phyloP scores from a whole-genome alignment of 345 rosid species.

The Citrus sp. region DNA sequence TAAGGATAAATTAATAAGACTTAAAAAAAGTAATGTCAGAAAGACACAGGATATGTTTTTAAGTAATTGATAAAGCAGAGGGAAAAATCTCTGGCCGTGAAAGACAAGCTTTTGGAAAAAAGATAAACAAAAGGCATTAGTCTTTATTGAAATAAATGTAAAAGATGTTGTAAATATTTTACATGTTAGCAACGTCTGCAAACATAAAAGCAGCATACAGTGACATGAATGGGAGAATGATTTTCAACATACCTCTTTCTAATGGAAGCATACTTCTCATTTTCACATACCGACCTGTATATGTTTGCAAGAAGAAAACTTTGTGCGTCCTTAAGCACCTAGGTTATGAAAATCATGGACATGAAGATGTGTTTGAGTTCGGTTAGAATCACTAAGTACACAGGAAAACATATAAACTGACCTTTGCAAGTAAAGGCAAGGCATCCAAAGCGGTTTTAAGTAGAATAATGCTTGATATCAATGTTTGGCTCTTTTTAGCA shows the following conservation, averaged over 20 bases:
- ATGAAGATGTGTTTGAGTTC: neutral
- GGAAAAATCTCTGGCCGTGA: neutral
- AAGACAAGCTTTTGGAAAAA: neutral
- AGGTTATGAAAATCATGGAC: constrained; percentile 17
- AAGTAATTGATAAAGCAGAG: neutral
- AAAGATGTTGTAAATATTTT: neutral
- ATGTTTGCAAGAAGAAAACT: constrained; percentile 82
- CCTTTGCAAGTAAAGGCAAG: constrained; percentile 84
- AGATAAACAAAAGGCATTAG: neutral
- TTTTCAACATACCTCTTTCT: constrained; percentile 54
- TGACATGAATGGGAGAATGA: constrained; percentile 4
- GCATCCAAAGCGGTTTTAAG: constrained; percentile 96
- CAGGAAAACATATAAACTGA: constrained; percentile 23
- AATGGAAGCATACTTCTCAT: constrained; percentile 68
- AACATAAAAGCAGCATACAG: constrained; percentile 5
- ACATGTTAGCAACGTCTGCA: neutral
- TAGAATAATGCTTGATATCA: constrained; percentile 87
- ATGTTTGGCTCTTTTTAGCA: constrained; percentile 74
- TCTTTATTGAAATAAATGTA: neutral
- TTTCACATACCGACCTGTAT: constrained; percentile 73
- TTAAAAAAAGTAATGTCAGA: neutral
- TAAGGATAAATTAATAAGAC: neutral
- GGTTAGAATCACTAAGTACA: neutral
- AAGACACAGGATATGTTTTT: neutral
- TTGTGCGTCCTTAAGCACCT: constrained; percentile 86